Base-by-base conservation (phyloP, 2,329 filamentous ascomycete genomes). In the Aspergillus fumigatiaffinis region DNA sequence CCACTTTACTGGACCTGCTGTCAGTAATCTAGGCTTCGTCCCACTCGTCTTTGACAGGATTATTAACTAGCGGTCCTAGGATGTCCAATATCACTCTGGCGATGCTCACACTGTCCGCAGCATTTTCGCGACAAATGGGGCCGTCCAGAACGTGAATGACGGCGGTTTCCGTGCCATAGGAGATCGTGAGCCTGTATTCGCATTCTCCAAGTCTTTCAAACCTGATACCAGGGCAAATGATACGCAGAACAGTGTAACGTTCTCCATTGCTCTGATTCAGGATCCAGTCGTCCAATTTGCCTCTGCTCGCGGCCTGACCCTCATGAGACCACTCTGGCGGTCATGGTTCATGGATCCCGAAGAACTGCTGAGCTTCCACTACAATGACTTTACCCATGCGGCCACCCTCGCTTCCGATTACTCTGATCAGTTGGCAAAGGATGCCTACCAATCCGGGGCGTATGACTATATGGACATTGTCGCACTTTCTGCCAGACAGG, bases 151-250 rank as follows among this genome's bases (percentile, higher is more conserved):
- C 67, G 72, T 79, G 50, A 81, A 88, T 17, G 90, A 94, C 65
- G 73, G 75, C n/a, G 73, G 77, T 1, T 92, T 87, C 72, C 84
- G 90, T 3, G 76, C 79, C 6, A 88, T 92, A 60, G 88, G 88
- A 79, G 87, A 92, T 52, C 82, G 90, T 29, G 88, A 93, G 70
- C 91, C 91, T 0, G 87, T 92, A 3, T 93, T 94, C 75, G 90
- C 90, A 0, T 94, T 92, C 70, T 81, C 86, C 14, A 88, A 88
- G 65, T 79, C 81, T 4, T 88, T 90, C 72, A 76, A 77, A 17
- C 74, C 87, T 4, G 76, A 82, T 28, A 63, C 61, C 23, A 66
- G 63, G n/a, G 25, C 56, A 1, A 62, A 62, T 6, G 51, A 47
- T 65, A 29, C 67, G 57, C 79, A 77, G n/a, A 80, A 83, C 46